Percentiles rank a stretch among this genome's conserved stretches.
phyloP scores from a whole-genome alignment of 257 asterid genomes.

The Leptodermis oblonga region DNA sequence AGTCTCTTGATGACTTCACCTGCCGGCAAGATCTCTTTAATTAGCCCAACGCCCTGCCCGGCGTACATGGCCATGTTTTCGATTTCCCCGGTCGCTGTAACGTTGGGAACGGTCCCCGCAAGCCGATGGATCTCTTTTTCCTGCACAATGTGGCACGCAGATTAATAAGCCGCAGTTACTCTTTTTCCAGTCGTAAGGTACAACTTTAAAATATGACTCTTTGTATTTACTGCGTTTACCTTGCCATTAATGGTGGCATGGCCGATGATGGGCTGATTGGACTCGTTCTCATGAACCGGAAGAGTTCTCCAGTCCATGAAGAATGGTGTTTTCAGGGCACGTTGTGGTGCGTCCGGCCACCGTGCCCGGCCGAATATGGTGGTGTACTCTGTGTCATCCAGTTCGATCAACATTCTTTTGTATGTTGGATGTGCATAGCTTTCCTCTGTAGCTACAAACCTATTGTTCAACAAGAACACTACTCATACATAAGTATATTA shows the following conservation, averaged over 20 bases:
- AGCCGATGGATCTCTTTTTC: constrained; percentile 66
- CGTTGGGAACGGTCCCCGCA: constrained; percentile 76
- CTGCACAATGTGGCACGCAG: constrained; percentile 29
- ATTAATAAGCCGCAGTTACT: not conserved
- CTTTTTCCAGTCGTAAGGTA: too few species aligned
- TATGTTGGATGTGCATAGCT: constrained; percentile 82
- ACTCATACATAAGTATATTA: too few species aligned
- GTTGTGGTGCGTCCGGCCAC: constrained; percentile 94
- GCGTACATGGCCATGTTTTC: constrained; percentile 91
- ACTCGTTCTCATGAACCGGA: constrained; percentile 62
- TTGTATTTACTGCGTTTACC: constrained; percentile 28
- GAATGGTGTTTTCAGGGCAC: constrained; percentile 66
- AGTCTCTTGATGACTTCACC: constrained; percentile 55
- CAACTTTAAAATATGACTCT: too few species aligned
- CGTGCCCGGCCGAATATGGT: constrained; percentile 81
- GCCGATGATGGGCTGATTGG: constrained; percentile 67
- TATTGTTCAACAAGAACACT: constrained; percentile 22
- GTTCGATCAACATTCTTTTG: constrained; percentile 65
- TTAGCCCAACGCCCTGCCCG: constrained; percentile 59
- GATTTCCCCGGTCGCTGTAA: constrained; percentile 58
- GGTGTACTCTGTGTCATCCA: constrained; percentile 65
- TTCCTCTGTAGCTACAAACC: constrained; percentile 80
- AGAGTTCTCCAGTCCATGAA: constrained; percentile 65
- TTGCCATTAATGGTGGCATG: constrained; percentile 62
- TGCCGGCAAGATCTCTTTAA: constrained; percentile 65